Evolutionary conservation across 805 yeast genomes (phyloP).

Genomic region (Wickerhamomyces silvicola): DNA sequence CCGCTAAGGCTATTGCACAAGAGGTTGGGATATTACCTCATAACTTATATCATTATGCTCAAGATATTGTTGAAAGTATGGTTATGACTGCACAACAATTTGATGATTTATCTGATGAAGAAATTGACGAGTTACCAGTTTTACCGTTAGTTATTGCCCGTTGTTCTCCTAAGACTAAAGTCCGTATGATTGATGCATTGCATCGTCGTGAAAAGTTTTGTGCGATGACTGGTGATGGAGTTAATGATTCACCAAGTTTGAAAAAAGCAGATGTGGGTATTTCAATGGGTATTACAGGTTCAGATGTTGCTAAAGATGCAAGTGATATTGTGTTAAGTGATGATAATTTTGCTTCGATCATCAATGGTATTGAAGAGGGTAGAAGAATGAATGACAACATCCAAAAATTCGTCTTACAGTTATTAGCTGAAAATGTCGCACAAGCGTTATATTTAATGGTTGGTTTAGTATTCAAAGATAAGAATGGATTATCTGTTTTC

Average conservation of each 20-base stretch:
- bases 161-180: conserved; percentile 80
- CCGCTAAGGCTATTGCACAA: conserved; percentile 74
- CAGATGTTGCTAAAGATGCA: conserved; percentile 83
- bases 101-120: conserved; percentile 53
- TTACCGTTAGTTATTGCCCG: conserved; percentile 75
- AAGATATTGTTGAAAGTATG: conserved; percentile 54
- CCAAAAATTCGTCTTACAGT: conserved; percentile 70
- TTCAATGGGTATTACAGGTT: conserved; percentile 78
- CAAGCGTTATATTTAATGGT: conserved; percentile 63
- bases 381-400: conserved; percentile 74
- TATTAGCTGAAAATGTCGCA: conserved; percentile 67
- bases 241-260: conserved; percentile 73
- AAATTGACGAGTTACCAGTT: conserved; percentile 58
- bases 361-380: conserved; percentile 76
- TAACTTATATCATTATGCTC: conserved; percentile 48
- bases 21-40: conserved; percentile 73
- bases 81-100: conserved; percentile 72
- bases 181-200: conserved; percentile 71
- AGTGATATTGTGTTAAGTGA: conserved; percentile 71
- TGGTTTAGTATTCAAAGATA: conserved; percentile 67
- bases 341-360: conserved; percentile 73
- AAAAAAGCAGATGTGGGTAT: conserved; percentile 77
- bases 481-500: conserved; percentile 63
- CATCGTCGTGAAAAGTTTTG: conserved; percentile 57
- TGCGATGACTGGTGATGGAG: conserved; percentile 86